phyloP scores from a whole-genome alignment of 1,284 basidiomycete species.

The Ceratorhiza oryzae-sativae region DNA sequence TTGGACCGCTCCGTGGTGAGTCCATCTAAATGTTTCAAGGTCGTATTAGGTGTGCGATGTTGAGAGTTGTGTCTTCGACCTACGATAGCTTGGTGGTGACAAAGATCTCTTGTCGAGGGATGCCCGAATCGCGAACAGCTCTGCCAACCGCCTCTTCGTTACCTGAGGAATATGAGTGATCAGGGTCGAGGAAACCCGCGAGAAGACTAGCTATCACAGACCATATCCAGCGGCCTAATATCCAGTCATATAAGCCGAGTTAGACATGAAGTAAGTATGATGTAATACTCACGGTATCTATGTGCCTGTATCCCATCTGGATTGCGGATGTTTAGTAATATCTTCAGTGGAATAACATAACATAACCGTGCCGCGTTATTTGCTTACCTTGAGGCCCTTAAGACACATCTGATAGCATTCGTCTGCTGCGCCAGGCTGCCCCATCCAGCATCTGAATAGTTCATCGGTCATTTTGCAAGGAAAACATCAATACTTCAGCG shows the following conservation, averaged over 20 bases:
- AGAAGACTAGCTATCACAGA: neutral
- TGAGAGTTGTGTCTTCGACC: neutral
- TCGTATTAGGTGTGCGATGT: too few species aligned
- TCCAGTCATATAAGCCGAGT: too few species aligned
- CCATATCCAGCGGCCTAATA: conserved; percentile 1
- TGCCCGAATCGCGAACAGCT: conserved; percentile 54
- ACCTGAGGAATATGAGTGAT: conserved; percentile 37
- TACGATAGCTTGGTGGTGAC: conserved; percentile 51
- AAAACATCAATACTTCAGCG: neutral
- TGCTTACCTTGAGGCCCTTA: conserved; percentile 33
- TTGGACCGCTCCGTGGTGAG: conserved; percentile 48
- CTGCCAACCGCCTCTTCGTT: conserved; percentile 54
- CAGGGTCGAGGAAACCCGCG: neutral
- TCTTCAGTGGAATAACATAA: too few species aligned
- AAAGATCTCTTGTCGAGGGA: conserved; percentile 56
- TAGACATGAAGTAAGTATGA: too few species aligned
- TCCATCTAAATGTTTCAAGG: neutral
- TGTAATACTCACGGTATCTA: conserved; percentile 36
- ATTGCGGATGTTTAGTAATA: conserved; percentile 25
- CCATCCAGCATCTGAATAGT: conserved; percentile 45
- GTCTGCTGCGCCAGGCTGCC: conserved; percentile 41
- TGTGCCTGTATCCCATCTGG: conserved; percentile 42
- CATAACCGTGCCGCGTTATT: too few species aligned
- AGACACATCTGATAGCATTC: conserved; percentile 45
- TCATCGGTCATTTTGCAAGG: neutral